Evolutionary conservation across 2,329 filamentous ascomycete genomes (phyloP), one percentile per base, ranked within the genome.

Genomic region (Anisogramma anomala): DNA sequence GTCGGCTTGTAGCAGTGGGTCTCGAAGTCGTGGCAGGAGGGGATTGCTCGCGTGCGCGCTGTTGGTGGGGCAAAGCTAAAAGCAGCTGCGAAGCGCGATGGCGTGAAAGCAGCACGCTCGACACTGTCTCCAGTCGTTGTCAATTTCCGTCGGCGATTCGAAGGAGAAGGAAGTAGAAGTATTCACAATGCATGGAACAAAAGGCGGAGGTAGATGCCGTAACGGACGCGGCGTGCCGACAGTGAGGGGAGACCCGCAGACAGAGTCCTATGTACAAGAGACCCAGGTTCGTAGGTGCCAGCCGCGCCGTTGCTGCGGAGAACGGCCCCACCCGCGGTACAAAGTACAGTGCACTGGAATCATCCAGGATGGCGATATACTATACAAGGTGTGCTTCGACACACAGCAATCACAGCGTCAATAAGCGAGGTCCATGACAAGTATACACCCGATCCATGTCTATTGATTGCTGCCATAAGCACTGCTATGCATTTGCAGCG

Each of bases 151-250:
- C 7, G 4, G n/a, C 30, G 4, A 32, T 9, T 3, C 14, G 18
- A 32, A 22, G 20, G 20, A 33, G 10, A 39, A 23, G 15, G 10
- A 18, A n/a, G n/a, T n/a, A n/a, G n/a, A n/a, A n/a, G n/a, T n/a
- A n/a, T n/a, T n/a, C n/a, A n/a, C n/a, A n/a, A n/a, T n/a, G n/a
- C n/a, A n/a, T n/a, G n/a, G n/a, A n/a, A n/a, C n/a, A n/a, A n/a
- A n/a, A n/a, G n/a, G n/a, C n/a, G n/a, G n/a, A n/a, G n/a, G n/a
- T n/a, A n/a, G n/a, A n/a, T n/a, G n/a, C 18, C 32, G 32, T 14
- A 8, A 34, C 9, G 32, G 25, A 35, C 32, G 38, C 35, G 38
- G 38, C 38, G 31, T 41, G 38, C 32, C 13, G 27, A 35, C 15
- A 15, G 31, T 22, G 32, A 41, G n/a, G 17, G 31, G 27, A 30